Evolutionary conservation across 179 eudicot genomes (phyloP), one percentile per base, ranked within the genome.

Genomic region (Amaranthus tricolor): DNA sequence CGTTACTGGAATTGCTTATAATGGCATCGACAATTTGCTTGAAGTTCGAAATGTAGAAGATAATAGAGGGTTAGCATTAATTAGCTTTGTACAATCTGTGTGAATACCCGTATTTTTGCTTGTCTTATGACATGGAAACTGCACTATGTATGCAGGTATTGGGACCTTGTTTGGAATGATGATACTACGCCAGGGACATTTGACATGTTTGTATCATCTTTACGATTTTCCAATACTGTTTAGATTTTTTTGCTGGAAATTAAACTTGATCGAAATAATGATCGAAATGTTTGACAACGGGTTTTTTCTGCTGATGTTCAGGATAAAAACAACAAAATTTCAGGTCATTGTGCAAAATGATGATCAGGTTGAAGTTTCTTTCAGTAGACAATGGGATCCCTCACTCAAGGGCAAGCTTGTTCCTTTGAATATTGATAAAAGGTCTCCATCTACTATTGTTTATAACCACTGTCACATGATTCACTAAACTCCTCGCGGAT

Each of bases 391-490:
- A 66, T 95, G 90, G 93, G 74, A 79, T 52, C 69, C 84, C 16
- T 82, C 91, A 7, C 70, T 59, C 6, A 74, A 75, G 74, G 83
- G 81, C 62, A 77, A 74, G 55, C 48, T 11, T 2, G 89, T 86
- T 72, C 91, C 99, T 40, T 81, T 95, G 63, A 92, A 88, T 74
- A 64, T 90, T 47, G 99, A 95, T 72, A 92, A 88, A 82, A 93
- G 99, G 98, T 90, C 51, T 62, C 66, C 11, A 54, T 68, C 62
- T 12, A 20, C 63, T 51, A 76, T 20, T 47, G 55, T 8, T 62
- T 5, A 14, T 51, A 5, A 24, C 12, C 13, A 43, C 17, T n/a
- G 12, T 20, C 17, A 13, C 58, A 69, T 50, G 14, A 63, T 63
- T 20, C 20, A 31, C 40, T 31, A 31, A 31, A 2, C 40, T 31